A percentile compares a stretch with the other conserved stretches of the same genome.
These are phyloP conservation scores for Vigna hirtella DNA, from an alignment of 306 rosid species.

Conservation along the genomic window DNA sequence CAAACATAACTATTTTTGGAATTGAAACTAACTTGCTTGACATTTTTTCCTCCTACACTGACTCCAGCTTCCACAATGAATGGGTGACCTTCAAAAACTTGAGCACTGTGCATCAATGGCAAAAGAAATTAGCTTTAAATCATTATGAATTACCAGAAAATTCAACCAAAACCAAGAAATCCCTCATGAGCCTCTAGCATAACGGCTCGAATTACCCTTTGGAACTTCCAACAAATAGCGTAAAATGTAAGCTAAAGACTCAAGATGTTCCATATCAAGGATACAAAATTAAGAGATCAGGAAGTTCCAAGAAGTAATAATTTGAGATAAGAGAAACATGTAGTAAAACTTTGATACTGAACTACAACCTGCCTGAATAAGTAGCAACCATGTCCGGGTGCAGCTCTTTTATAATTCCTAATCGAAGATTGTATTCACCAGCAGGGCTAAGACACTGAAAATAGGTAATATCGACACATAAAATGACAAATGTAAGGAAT, in stretches of 20 bases:
- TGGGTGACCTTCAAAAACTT: slow-evolving; percentile 97
- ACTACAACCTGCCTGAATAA: slow-evolving; percentile 91
- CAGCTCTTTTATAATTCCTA: slow-evolving; percentile 93
- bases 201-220: slow-evolving; percentile 18
- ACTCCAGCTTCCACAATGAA: slow-evolving; percentile 98
- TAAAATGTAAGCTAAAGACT: slow-evolving; percentile 28
- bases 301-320: slow-evolving; percentile 37
- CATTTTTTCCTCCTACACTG: slow-evolving; percentile 94
- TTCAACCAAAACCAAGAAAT: slow-evolving; percentile 10
- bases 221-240: slow-evolving; percentile 13
- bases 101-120: slow-evolving; percentile 65
- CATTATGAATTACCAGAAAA: slow-evolving; percentile 34
- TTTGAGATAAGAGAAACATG: slow-evolving; percentile 38
- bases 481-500: slow-evolving; percentile 41
- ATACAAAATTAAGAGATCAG: slow-evolving; percentile 23
- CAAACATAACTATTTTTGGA: slow-evolving; percentile 33
- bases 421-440: slow-evolving; percentile 96
- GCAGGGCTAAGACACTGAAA: slow-evolving; percentile 98
- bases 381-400: slow-evolving; percentile 99
- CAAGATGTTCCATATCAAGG: slow-evolving; percentile 30
- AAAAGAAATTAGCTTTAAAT: slow-evolving; percentile 30
- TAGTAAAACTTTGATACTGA: slow-evolving; percentile 43
- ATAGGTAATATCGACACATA: slow-evolving; percentile 40
- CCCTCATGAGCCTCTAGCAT: slow-evolving; percentile 29
- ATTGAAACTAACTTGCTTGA: slow-evolving; percentile 74